Percentiles rank a stretch among this genome's conserved stretches.
Evolutionary conservation across 2,329 filamentous ascomycete genomes (phyloP).

Genomic region (Epichloe coenophiala): DNA sequence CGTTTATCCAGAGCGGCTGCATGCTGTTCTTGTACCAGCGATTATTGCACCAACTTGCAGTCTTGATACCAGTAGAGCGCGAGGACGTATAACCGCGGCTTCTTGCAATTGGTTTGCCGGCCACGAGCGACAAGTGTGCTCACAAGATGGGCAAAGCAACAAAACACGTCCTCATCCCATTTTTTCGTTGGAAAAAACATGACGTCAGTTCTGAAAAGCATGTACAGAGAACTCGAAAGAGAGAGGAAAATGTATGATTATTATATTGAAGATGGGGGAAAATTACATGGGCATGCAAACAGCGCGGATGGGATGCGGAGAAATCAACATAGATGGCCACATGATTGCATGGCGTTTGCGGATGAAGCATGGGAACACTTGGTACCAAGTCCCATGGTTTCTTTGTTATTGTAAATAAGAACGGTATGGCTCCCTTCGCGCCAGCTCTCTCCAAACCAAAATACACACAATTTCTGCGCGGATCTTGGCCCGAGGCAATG

Average conservation of each 20-base stretch:
- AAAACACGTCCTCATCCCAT: background rate
- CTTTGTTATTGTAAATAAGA: background rate
- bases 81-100: constrained; percentile 11
- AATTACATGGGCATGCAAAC: background rate
- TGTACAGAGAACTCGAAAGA: background rate
- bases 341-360: constrained; percentile 4
- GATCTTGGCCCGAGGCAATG: no score
- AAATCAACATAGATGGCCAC: background rate
- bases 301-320: background rate
- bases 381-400: background rate
- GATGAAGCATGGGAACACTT: background rate
- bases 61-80: constrained; percentile 22
- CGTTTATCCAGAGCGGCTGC: constrained; percentile 88
- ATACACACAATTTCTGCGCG: no score
- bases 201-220: background rate
- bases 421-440: background rate
- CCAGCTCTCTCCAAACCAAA: background rate
- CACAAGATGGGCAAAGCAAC: no score
- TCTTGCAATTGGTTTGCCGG: no score
- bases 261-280: background rate
- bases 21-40: constrained; percentile 95
- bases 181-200: background rate
- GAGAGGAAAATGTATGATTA: background rate
- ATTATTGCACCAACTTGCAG: constrained; percentile 63
- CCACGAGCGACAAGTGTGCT: no score